Percentiles rank a stretch among this genome's conserved stretches.
phyloP scores from a whole-genome alignment of 257 asterid species.

The Nemophila menziesii region DNA sequence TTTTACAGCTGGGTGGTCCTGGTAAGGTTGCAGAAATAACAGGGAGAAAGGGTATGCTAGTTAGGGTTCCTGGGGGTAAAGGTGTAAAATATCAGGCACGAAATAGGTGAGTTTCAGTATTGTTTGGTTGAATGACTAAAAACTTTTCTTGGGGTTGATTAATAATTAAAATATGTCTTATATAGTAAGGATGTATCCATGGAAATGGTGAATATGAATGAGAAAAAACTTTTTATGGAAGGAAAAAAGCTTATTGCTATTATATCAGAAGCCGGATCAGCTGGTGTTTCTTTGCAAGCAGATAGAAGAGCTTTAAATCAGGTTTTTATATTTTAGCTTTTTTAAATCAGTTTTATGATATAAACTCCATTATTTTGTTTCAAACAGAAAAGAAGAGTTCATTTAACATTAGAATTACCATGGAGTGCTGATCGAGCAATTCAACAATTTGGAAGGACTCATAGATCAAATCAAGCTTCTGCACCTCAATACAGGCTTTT shows the following conservation, averaged over 20 bases:
- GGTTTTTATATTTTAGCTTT: conserved; percentile 38
- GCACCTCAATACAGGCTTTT: conserved; percentile 95
- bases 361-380: conserved; percentile 3
- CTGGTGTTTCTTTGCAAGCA: conserved; percentile 99
- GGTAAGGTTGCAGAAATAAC: conserved; percentile 94
- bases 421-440: conserved; percentile 99
- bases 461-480: conserved; percentile 96
- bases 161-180: conserved; percentile 15
- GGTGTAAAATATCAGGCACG: conserved; percentile 95
- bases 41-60: conserved; percentile 95
- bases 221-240: conserved; percentile 89
- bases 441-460: conserved; percentile 99
- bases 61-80: conserved; percentile 78
- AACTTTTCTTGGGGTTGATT: conserved; percentile 11
- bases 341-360: not conserved
- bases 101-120: conserved; percentile 66
- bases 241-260: conserved; percentile 85
- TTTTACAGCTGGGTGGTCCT: conserved; percentile 88
- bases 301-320: conserved; percentile 91
- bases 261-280: conserved; percentile 98
- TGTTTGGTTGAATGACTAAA: conserved; percentile 6
- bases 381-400: conserved; percentile 90
- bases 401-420: conserved; percentile 86
- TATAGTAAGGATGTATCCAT: conserved; percentile 79
- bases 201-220: conserved; percentile 99